These are phyloP conservation scores for Neohortaea acidophila DNA, from an alignment of 495 filamentous ascomycete genomes.

Conservation along the genomic window DNA sequence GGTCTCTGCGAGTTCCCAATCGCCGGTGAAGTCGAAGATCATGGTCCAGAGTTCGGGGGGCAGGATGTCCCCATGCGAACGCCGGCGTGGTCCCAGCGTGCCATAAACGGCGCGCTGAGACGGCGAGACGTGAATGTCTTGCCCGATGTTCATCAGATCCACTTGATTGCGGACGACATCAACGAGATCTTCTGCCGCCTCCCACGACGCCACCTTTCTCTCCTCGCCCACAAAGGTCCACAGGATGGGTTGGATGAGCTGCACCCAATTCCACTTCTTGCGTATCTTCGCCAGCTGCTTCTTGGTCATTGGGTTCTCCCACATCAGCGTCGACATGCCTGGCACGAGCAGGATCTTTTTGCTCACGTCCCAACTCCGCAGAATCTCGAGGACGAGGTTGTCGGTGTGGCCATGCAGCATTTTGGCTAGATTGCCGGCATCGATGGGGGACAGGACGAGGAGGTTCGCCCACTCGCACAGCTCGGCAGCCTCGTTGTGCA, in stretches of 20 bases:
- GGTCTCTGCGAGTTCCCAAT: constrained; percentile 78
- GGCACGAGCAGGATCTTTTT: constrained; percentile 73
- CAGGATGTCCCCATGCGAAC: constrained; percentile 28
- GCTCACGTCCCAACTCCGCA: constrained; percentile 68
- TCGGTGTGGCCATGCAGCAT: constrained; percentile 70
- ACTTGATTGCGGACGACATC: constrained; percentile 46
- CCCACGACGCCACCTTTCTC: constrained; percentile 35
- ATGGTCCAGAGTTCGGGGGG: constrained; percentile 81
- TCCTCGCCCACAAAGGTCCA: constrained; percentile 49
- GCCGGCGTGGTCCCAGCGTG: constrained; percentile 5
- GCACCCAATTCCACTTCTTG: constrained; percentile 69
- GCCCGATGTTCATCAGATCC: constrained; percentile 44
- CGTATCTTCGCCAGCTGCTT: constrained; percentile 67
- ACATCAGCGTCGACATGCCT: constrained; percentile 67
- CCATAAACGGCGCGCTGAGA: constrained; percentile 28
- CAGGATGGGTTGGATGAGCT: constrained; percentile 52
- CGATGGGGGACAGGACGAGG: constrained; percentile 66
- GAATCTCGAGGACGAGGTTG: constrained; percentile 53
- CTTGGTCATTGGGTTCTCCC: constrained; percentile 73
- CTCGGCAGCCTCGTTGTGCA: constrained; percentile 41
- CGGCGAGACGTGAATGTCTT: constrained; percentile 35
- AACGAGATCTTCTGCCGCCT: constrained; percentile 16
- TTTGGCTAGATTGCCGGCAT: constrained; percentile 62
- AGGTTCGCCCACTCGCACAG: constrained; percentile 79
- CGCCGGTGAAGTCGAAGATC: constrained; percentile 64